Evolutionary conservation across 768 basidiomycete species (phyloP), one percentile per base, ranked within the genome.

Genomic region (Leucosporidium creatinivorum): DNA sequence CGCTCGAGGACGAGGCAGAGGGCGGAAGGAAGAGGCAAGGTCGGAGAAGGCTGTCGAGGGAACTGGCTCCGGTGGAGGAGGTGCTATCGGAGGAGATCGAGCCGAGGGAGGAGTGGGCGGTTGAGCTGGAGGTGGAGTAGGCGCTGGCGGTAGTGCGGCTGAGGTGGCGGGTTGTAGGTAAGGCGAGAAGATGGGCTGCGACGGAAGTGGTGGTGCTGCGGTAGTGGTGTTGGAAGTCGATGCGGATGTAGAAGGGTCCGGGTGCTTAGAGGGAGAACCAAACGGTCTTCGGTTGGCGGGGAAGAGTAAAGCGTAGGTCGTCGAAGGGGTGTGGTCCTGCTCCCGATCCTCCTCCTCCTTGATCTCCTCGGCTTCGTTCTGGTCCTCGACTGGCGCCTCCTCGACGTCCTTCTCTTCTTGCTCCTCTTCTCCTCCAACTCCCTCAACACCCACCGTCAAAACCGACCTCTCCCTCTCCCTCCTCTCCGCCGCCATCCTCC

Each of bases 401-500:
- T 44, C 39, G n/a, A n/a, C n/a, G 8, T 44, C 15, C 39, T 13
- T 17, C 39, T 44, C 39, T 13, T 44, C 39, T 10, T 33, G 33
- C 33, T 33, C 33, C 33, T 33, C 10, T 4, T 33, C 33, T 12
- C 39, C 39, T 3, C 39, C n/a, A 25, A 58, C 12, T 25, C 26
- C 25, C 5, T 6, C 21, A 13, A 6, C 21, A 28, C 44, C 15
- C 2, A n/a, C 25, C 28, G 25, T 25, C 15, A 15, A 28, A 1
- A 12, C 26, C 33, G 10, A 2, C 30, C 18, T 19, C n/a, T 17
- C 17, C 47, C 59, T 50, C n/a, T 57, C 49, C 33, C n/a, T 55
- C 57, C 30, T 58, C 31, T 47, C 64, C 13, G 26, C 48, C 1
- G 23, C 49, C 36, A 65, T 65, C 62, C 61, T 33, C 47, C 58